phyloP scores from a whole-genome alignment of 2,329 filamentous ascomycete genomes.

The Cytospora schulzeri region DNA sequence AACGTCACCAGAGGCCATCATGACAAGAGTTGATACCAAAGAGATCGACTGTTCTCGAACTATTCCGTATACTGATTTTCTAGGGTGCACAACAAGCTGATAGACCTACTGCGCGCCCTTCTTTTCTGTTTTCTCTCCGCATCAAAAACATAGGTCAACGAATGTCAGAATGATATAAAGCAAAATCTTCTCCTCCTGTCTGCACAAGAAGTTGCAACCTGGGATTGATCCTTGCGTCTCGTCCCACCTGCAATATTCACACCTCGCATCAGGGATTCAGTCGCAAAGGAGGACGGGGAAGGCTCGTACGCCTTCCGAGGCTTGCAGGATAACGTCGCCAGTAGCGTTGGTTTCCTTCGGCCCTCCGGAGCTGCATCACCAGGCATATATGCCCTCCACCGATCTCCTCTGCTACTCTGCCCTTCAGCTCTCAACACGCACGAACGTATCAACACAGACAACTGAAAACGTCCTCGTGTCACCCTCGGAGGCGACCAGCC shows the following conservation, averaged over 20 bases:
- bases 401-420: not conserved
- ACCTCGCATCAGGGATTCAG: not conserved
- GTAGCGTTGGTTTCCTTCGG: not conserved
- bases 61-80: not conserved
- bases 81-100: not conserved
- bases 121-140: not conserved
- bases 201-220: not conserved
- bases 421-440: not conserved
- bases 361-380: not conserved
- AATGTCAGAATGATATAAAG: conserved; percentile 6
- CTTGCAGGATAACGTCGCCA: not conserved
- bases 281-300: not conserved
- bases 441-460: not conserved
- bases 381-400: not conserved
- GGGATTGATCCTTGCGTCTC: not conserved
- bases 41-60: not conserved
- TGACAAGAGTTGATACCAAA: not conserved
- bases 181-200: not conserved
- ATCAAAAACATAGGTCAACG: not conserved
- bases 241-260: not conserved
- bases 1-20: not conserved
- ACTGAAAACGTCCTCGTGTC: not conserved
- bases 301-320: not conserved
- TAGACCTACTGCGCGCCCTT: not conserved
- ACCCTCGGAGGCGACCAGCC: not conserved